Evolutionary conservation across 164 flowering plant genomes (phyloP).

Genomic region (Vitis amurensis): DNA sequence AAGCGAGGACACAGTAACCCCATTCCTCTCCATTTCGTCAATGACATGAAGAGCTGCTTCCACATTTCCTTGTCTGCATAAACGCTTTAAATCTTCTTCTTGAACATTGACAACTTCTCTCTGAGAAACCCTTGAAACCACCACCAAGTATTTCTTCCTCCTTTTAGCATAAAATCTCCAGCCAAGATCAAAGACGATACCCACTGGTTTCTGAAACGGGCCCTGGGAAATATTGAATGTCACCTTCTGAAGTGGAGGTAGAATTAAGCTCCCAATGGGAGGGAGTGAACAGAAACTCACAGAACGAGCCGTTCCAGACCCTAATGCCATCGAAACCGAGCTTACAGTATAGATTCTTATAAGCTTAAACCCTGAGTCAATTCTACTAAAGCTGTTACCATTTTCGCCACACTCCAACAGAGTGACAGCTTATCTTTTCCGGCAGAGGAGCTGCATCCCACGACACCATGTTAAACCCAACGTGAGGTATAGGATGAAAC

Average conservation of each 20-base stretch:
- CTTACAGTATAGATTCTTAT: not conserved
- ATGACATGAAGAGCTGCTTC: conserved; percentile 19
- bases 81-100: conserved; percentile 16
- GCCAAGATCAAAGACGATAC: conserved; percentile 2
- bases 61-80: conserved; percentile 23
- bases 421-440: too few species aligned
- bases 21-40: conserved; percentile 17
- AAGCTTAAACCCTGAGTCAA: not conserved
- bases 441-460: too few species aligned
- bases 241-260: not conserved
- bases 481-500: too few species aligned
- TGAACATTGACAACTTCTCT: not conserved
- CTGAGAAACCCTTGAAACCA: conserved; percentile 10
- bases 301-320: conserved; percentile 14
- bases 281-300: conserved; percentile 4
- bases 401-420: too few species aligned
- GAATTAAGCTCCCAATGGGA: not conserved
- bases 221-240: not conserved
- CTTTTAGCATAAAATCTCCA: not conserved
- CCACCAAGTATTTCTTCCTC: not conserved
- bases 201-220: not conserved
- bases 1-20: conserved; percentile 8
- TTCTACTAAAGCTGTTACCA: too few species aligned
- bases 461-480: too few species aligned
- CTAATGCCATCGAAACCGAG: conserved; percentile 12